Conservation (phyloP, 2,329 filamentous ascomycete genomes). For the Aspergillus versicolor region DNA sequence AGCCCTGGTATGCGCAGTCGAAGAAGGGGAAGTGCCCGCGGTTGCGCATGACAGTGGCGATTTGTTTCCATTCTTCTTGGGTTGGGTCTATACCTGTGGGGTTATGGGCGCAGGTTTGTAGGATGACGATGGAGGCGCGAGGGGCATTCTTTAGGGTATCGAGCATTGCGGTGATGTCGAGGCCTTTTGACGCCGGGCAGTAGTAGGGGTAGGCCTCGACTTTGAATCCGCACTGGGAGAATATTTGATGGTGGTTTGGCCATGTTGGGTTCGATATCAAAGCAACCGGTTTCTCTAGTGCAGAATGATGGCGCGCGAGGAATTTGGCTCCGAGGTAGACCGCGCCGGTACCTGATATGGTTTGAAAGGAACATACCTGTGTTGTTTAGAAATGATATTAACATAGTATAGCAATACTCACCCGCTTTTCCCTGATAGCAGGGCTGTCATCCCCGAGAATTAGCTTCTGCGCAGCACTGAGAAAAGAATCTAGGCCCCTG, state of each 20-base stretch:
- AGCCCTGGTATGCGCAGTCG: slow-evolving; percentile 96
- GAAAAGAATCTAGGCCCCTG: slow-evolving; percentile 81
- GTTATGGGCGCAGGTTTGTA: slow-evolving; percentile 97
- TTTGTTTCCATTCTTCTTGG: slow-evolving; percentile 87
- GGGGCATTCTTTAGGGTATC: slow-evolving; percentile 55
- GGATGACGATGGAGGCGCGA: slow-evolving; percentile 82
- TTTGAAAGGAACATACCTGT: slow-evolving; percentile 69
- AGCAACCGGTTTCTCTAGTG: slow-evolving; percentile 68
- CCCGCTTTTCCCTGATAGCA: slow-evolving; percentile 79
- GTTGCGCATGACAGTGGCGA: slow-evolving; percentile 72
- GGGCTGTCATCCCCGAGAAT: slow-evolving; percentile 78
- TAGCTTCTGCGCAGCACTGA: slow-evolving; percentile 83
- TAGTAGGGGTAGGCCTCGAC: slow-evolving; percentile 93
- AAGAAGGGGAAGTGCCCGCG: slow-evolving; percentile 97
- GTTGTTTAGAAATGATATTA: no score
- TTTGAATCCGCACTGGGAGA: slow-evolving; percentile 79
- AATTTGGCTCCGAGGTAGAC: slow-evolving; percentile 92
- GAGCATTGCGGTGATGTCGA: slow-evolving; percentile 91
- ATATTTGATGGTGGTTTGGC: slow-evolving; percentile 99
- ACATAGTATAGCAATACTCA: slow-evolving; percentile 24
- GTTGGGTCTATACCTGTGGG: slow-evolving; percentile 96
- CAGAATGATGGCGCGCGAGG: slow-evolving; percentile 58
- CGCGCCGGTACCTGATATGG: slow-evolving; percentile 95
- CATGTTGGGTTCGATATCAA: slow-evolving; percentile 96
- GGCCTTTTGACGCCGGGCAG: slow-evolving; percentile 78